Base-by-base conservation (phyloP, 192 early-diverging fungal species). In the Geranomyces variabilis region DNA sequence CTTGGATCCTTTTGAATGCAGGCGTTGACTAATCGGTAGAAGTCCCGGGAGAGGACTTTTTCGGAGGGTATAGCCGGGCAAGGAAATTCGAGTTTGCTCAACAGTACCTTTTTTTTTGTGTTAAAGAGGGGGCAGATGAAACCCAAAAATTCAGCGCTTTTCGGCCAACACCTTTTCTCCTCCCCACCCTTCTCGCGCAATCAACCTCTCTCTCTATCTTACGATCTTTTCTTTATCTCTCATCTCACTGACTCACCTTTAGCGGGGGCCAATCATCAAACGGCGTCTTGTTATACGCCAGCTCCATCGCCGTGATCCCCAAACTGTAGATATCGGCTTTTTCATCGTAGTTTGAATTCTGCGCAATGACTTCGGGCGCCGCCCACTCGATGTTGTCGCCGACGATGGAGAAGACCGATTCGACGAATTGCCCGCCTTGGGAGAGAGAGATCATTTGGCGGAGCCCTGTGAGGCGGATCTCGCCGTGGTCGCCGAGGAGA, bases 351-450 rank as follows among this genome's bases (percentile, higher is more conserved):
- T 79, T 81, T 5, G 74, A 69, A 66, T 87, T 83, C 80, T 86
- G 68, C 0, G 83, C 84, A 67, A 87, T 82, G 19, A 88, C 77
- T 63, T 88, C 87, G 19, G 87, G 87, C 13, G 87, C 82, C 2
- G 81, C 80, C 84, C 84, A 86, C 66, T 86, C 83, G 30, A 81
- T 82, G 68, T 84, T 87, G 56, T 87, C 81, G 13, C 86, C 83
- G 30, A 86, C 78, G 6, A 79, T 71, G 10, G 81, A 83, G 77
- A 88, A 88, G 0, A 75, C 80, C 12, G 79, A 75, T 60, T 80
- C 63, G 12, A 73, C 45, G 58, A 78, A 75, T 60, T 66, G 59
- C 0, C 86, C 86, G 47, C 75, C 60, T 41, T 76, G 75, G n/a
- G 75, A 36, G 48, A 88, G 66, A 0, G 60, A 58, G 8, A 75